Conservation (phyloP, 2,329 filamentous ascomycete genomes). For the Aspergillus floridensis region DNA sequence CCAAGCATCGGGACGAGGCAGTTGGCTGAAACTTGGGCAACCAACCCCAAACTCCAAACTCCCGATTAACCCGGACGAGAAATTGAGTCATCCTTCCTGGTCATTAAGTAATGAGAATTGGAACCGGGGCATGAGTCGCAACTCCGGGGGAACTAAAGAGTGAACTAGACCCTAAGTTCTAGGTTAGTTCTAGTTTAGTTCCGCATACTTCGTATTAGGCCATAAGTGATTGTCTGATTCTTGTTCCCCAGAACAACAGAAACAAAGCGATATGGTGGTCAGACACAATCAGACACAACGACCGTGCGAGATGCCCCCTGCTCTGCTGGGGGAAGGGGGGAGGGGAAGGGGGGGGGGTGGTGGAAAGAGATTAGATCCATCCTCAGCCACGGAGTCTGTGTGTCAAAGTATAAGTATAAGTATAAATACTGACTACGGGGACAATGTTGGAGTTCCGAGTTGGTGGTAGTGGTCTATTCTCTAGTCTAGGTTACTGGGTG, state of each 20-base stretch:
- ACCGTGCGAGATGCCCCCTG: background rate
- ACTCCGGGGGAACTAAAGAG: background rate
- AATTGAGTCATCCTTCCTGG: constrained; percentile 2
- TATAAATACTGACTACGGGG: background rate
- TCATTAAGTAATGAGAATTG: constrained; percentile 14
- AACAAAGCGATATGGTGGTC: background rate
- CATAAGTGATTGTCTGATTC: background rate
- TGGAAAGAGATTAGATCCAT: background rate
- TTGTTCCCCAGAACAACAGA: background rate
- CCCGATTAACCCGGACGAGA: background rate
- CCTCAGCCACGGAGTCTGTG: background rate
- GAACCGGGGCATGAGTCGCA: background rate
- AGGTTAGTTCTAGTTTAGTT: background rate
- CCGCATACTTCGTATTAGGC: too few relatives aligned
- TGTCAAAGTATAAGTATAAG: too few relatives aligned
- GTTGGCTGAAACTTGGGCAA: background rate
- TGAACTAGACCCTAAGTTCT: background rate
- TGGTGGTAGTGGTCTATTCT: background rate
- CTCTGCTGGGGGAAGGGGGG: background rate
- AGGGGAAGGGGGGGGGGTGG: too few relatives aligned
- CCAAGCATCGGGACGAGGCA: background rate
- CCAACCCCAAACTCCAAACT: background rate
- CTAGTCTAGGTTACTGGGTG: too few relatives aligned
- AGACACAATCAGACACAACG: background rate
- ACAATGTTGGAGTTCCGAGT: background rate